Base-by-base conservation (phyloP, 75 land plant genomes). In the Cryptomeria japonica region DNA sequence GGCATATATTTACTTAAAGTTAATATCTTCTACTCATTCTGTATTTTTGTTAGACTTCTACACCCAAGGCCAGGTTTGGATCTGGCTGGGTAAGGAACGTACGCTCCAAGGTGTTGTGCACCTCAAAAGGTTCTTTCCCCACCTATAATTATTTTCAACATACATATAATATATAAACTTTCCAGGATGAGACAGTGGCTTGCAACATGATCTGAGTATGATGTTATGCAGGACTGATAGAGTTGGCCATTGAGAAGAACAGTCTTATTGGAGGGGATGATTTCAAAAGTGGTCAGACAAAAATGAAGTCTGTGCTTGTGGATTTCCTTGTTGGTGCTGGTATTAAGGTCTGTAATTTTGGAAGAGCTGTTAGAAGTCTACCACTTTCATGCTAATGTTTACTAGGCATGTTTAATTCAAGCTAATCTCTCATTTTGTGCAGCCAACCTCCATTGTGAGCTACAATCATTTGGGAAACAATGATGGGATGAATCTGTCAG, bases 381-480 rank as follows among this genome's bases (percentile, higher is more conserved):
- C 39, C 83, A 36, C n/a, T 80, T 47, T 86, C 37, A 22, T 3
- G 18, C n/a, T 39, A 14, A 0, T 39, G 22, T 80, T 64, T 64
- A 18, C 0, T 64, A 64, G 19, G 70, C 28, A 64, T 64, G 28
- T 64, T 64, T 64, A 64, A 25, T 6, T 64, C 39, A 70, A 39
- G 39, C 28, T 9, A 38, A 22, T 19, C 5, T 49, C 47, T 64
- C n/a, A 72, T 64, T 64, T 18, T 34, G 7, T 53, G 72, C 93
- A 92, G 93, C 93, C 93, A 73, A 91, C 93, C 16, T 91, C 93
- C 14, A 92, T 92, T 64, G 93, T 92, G 87, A 92, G 93, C 90
- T 92, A 92, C 90, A 92, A 92, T 82, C 93, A 92, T 79, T 84
- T 92, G 73, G 93, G 93, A 10, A 92, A 92, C 93, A 92, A 92